Percentiles rank a stretch among this genome's conserved stretches.
Evolutionary conservation across 192 early-diverging fungal species (phyloP).

Genomic region (Entophlyctis helioformis): DNA sequence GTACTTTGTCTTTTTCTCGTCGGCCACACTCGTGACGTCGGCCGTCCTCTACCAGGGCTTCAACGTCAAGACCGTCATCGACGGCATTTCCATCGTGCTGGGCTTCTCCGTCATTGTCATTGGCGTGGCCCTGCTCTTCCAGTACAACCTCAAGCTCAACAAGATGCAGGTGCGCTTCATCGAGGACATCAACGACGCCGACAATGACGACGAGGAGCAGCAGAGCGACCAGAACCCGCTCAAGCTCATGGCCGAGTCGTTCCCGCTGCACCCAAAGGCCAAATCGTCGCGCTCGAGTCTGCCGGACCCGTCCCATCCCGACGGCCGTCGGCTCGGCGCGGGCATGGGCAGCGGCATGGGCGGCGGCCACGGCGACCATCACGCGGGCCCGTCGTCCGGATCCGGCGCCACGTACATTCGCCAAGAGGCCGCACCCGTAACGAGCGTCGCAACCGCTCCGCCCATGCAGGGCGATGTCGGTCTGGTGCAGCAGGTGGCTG

Average conservation of each 20-base stretch:
- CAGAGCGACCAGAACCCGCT: conserved; percentile 2
- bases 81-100: conserved; percentile 16
- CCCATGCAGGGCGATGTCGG: no score
- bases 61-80: conserved; percentile 12
- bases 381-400: no score
- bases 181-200: conserved; percentile 9
- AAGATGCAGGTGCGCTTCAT: conserved; percentile 11
- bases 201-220: not conserved
- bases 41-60: conserved; percentile 60
- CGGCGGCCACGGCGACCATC: no score
- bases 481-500: no score
- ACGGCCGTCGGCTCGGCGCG: no score
- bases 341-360: no score
- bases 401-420: no score
- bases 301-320: no score
- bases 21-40: conserved; percentile 49
- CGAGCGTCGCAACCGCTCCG: no score
- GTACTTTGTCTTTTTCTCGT: conserved; percentile 65
- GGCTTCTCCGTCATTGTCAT: conserved; percentile 39
- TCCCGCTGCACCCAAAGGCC: not conserved
- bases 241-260: not conserved
- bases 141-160: conserved; percentile 22
- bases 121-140: conserved; percentile 35
- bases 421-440: no score
- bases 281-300: no score